phyloP scores from a whole-genome alignment of 2,329 filamentous ascomycete species.

The Penicillium freii region DNA sequence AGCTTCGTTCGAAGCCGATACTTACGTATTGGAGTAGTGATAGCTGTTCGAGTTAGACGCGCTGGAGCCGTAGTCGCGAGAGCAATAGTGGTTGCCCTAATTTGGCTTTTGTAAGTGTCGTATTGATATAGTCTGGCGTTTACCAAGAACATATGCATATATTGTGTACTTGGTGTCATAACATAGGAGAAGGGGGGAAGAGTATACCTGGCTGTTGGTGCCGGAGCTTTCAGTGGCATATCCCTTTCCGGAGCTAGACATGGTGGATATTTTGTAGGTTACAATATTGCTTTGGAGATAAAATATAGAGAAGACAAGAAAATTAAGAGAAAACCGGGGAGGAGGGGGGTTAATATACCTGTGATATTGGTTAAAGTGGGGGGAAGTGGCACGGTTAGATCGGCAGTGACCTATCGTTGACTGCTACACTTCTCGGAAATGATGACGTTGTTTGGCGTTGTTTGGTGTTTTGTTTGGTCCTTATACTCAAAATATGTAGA shows the following conservation, averaged over 20 bases:
- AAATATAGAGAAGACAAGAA: neutral
- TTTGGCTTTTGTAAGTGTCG: neutral
- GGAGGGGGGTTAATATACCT: neutral
- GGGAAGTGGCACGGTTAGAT: neutral
- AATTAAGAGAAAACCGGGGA: neutral
- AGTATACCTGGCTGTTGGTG: slow-evolving; percentile 61
- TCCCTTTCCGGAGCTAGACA: slow-evolving; percentile 22
- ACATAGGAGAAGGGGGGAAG: neutral
- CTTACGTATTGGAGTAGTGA: slow-evolving; percentile 65
- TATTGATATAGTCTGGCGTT: neutral
- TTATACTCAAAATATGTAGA: neutral
- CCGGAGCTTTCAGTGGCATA: slow-evolving; percentile 50
- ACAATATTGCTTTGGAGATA: neutral
- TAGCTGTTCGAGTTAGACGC: slow-evolving; percentile 55
- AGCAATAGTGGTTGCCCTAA: slow-evolving; percentile 67
- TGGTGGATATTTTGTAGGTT: neutral
- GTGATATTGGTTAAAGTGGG: neutral
- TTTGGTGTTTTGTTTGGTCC: neutral
- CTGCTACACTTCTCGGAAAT: neutral
- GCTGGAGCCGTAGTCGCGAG: slow-evolving; percentile 60
- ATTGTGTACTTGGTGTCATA: neutral
- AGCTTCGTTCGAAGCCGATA: slow-evolving; percentile 4
- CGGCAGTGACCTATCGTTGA: neutral
- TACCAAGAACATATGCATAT: neutral
- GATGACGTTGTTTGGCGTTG: neutral